Conservation (phyloP, 2,329 filamentous ascomycete genomes). For the Bimuria novae-zelandiae region DNA sequence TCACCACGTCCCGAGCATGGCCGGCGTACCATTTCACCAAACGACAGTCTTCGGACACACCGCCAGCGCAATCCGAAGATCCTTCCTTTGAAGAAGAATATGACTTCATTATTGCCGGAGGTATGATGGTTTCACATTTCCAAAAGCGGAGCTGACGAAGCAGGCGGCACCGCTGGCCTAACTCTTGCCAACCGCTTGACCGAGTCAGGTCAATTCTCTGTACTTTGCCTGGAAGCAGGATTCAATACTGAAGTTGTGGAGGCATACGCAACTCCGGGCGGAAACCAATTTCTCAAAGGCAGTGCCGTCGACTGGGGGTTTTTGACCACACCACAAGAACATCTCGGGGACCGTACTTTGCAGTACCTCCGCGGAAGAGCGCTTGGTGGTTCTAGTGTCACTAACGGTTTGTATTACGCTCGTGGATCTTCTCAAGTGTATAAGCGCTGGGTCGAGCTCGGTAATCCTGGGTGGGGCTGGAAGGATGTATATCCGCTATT, state of each 20-base stretch:
- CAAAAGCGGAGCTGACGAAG: background rate
- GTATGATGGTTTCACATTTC: background rate
- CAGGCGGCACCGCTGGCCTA: conserved; percentile 32
- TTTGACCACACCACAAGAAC: conserved; percentile 28
- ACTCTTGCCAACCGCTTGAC: conserved; percentile 26
- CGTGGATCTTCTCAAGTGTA: conserved; percentile 40
- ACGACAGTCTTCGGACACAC: conserved; percentile 1
- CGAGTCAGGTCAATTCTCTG: conserved; percentile 26
- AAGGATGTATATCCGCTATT: conserved; percentile 27
- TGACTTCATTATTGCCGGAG: conserved; percentile 17
- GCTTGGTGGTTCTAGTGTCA: conserved; percentile 40
- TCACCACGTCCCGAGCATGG: background rate
- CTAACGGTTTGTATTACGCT: conserved; percentile 43
- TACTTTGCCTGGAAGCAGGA: conserved; percentile 29
- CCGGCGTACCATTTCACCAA: conserved; percentile 1
- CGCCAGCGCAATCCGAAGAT: conserved; percentile 1
- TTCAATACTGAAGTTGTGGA: conserved; percentile 25
- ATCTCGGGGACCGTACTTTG: conserved; percentile 26
- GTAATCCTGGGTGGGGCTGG: conserved; percentile 61
- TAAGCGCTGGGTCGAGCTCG: conserved; percentile 61
- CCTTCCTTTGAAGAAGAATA: conserved; percentile 16
- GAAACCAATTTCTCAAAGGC: conserved; percentile 33
- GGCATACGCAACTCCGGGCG: conserved; percentile 33
- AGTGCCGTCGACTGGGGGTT: conserved; percentile 38
- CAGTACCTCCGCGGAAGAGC: conserved; percentile 30